Evolutionary conservation across 306 rosid species (phyloP), one percentile per base, ranked within the genome.

Genomic region (Corylus avellana): DNA sequence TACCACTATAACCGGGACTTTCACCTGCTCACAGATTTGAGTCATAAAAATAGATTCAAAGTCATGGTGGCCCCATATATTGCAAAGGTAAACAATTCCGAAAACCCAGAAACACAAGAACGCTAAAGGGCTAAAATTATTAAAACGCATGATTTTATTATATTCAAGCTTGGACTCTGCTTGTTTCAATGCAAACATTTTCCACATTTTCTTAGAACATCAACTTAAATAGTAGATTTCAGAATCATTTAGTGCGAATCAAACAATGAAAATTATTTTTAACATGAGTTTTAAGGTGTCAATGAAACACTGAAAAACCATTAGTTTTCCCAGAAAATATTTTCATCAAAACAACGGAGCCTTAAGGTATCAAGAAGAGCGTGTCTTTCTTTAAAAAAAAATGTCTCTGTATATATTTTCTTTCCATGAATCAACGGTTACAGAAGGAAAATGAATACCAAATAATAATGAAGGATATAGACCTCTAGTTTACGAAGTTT

Each of bases 401-500:
- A 50, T 66, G 22, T 12, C 11, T 12, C 12, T n/a, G 27, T 35
- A 53, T 18, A 13, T 37, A 66, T 76, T 50, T 55, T 76, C 12
- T 50, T 55, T 76, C 17, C n/a, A 62, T 42, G 16, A 42, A 67
- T 25, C 35, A 73, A 79, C 51, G 18, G 55, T 72, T 48, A 47
- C 18, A 67, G 16, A 54, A 5, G 56, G 35, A 46, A 29, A 58
- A 70, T 42, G 27, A 42, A n/a, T 39, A 68, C 32, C 8, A 3
- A 29, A 63, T 7, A 12, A 58, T 2, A 56, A 35, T 27, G 48
- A 58, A 39, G 47, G 72, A 76, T 76, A 22, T 44, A 11, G 79
- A 96, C 99, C 99, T 96, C 96, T 79, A 96, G 86, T 77, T 89
- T 89, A 68, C 98, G 98, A 73, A 96, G 99, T 79, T 88, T 90